Evolutionary conservation across 1,139 yeast species (phyloP), one percentile per base, ranked within the genome.

Genomic region (Hansenula sp.): DNA sequence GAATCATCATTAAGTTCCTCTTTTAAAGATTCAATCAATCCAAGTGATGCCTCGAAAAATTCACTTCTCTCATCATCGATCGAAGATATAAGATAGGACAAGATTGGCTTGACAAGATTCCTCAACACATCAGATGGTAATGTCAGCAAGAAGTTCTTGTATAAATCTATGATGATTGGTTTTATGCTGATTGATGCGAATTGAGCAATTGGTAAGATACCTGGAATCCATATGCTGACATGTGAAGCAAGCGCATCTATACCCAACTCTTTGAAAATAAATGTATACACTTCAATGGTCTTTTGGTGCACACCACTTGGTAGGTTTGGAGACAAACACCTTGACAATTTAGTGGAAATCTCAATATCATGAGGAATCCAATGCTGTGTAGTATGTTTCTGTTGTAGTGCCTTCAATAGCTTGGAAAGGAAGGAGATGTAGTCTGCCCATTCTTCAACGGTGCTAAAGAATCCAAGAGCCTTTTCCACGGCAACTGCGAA

Each of bases 361-460:
- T 67, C 74, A 36, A 54, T 76, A 63, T 72, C 73, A 54, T 66
- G 75, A 3, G 90, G 89, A 3, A 84, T 67, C 72, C 78, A 76
- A 50, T 65, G 66, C 29, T 57, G 62, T 42, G 63, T 67, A 11
- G 66, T 61, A 44, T 67, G 69, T 7, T 68, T 49, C 43, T 67
- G 65, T 45, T 73, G 76, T 32, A 90, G 66, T 0, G 93, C 82
- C 61, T 89, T 87, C 50, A 82, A 81, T 12, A 93, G 73, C 52
- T 86, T 79, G 1, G 93, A 81, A 38, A 94, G 70, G 61, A 89
- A 90, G 18, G 97, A 84, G 47, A 93, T 93, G 63, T 91, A 90
- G 61, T 93, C 99, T n/a, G 99, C 98, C 99, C 99, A 93, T 68
- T 91, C 98, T 36, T 82, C 85, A 2, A 90, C 83, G n/a, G 81